phyloP scores from a whole-genome alignment of 176 grass and related monocot genomes.

The Coix lacrymajobi region DNA sequence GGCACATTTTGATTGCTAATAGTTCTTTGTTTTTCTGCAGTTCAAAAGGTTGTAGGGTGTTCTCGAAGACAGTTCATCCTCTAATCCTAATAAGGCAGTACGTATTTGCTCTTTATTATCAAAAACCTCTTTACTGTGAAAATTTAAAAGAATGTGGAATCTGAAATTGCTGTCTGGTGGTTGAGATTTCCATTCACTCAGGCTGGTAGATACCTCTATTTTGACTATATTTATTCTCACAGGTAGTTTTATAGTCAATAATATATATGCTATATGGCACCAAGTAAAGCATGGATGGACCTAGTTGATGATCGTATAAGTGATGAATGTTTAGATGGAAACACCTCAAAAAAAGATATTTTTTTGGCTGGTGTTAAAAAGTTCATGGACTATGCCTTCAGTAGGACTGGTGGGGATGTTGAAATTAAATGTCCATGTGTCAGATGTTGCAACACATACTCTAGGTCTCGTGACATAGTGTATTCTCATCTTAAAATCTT shows the following conservation, averaged over 20 bases:
- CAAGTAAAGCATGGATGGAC: not conserved
- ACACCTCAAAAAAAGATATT: not conserved
- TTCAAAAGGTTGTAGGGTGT: too few relatives aligned
- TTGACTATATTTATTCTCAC: not conserved
- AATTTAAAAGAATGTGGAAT: too few relatives aligned
- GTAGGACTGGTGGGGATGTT: not conserved
- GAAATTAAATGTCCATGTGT: not conserved
- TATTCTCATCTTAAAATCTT: not conserved
- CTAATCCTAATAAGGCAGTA: too few relatives aligned
- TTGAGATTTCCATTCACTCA: not conserved
- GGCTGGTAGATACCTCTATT: not conserved
- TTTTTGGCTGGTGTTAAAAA: not conserved
- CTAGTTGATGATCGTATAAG: not conserved
- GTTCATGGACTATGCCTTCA: conserved; percentile 6
- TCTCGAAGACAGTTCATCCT: too few relatives aligned
- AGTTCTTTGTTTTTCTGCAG: too few relatives aligned
- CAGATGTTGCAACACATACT: conserved; percentile 20
- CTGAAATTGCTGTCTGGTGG: not conserved
- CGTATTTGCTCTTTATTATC: too few relatives aligned
- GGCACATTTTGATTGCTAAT: too few relatives aligned
- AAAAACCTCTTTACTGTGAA: too few relatives aligned
- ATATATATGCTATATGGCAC: not conserved
- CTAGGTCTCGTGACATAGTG: not conserved
- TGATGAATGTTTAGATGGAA: not conserved
- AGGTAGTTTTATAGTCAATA: not conserved